Evolutionary conservation across 1,284 basidiomycete species (phyloP).

Genomic region (Heterobasidion irregulare): DNA sequence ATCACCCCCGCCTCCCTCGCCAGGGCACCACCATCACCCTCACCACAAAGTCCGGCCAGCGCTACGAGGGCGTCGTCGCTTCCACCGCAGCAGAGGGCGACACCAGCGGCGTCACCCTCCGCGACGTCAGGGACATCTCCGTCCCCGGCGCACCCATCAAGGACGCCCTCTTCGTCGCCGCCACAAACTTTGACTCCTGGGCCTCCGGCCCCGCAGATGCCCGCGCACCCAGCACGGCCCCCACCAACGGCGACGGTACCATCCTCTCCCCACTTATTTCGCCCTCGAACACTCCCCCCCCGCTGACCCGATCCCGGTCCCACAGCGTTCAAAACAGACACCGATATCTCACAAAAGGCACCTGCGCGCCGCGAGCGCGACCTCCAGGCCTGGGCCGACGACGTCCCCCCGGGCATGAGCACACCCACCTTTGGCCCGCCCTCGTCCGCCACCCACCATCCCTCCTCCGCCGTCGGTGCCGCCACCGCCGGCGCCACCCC

Average conservation of each 20-base stretch:
- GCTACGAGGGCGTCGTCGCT: slow-evolving; percentile 61
- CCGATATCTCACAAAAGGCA: slow-evolving; percentile 69
- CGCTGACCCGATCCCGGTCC: slow-evolving; percentile 2
- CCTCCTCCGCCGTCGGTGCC: slow-evolving; percentile 21
- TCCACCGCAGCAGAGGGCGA: slow-evolving; percentile 60
- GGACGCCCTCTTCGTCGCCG: slow-evolving; percentile 59
- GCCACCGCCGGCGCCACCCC: slow-evolving; percentile 10
- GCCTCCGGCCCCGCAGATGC: slow-evolving; percentile 67
- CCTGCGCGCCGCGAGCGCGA: slow-evolving; percentile 63
- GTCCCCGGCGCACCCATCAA: slow-evolving; percentile 56
- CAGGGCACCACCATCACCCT: slow-evolving; percentile 72
- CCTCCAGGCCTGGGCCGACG: slow-evolving; percentile 70
- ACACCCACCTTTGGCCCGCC: neutral
- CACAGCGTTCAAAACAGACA: slow-evolving; percentile 84
- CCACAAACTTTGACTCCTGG: slow-evolving; percentile 65
- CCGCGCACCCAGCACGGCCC: slow-evolving; percentile 22
- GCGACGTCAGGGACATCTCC: slow-evolving; percentile 64
- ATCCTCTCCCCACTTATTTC: slow-evolving; percentile 9
- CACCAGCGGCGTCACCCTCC: slow-evolving; percentile 61
- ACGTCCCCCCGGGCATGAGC: slow-evolving; percentile 4
- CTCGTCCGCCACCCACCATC: neutral
- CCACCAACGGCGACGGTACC: slow-evolving; percentile 64
- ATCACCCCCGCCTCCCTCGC: slow-evolving; percentile 1
- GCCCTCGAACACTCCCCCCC: neutral
- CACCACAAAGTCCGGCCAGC: slow-evolving; percentile 55